Base-by-base conservation (phyloP, 345 rosid species). In the Adansonia digitata region DNA sequence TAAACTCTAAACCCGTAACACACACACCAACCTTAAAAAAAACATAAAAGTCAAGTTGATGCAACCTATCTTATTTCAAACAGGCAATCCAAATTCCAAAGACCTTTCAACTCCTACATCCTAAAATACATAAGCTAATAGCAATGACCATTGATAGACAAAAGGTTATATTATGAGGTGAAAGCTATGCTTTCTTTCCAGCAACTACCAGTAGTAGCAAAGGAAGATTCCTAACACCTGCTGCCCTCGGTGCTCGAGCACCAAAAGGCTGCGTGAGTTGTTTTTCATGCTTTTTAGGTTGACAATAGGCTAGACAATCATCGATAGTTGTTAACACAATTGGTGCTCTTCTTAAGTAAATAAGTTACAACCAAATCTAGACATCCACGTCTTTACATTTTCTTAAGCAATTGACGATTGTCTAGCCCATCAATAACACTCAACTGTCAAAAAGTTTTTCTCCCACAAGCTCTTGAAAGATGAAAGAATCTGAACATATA, bases 341-440 rank as follows among this genome's bases (percentile, higher is more conserved):
- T n/a, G n/a, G n/a, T n/a, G n/a, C n/a, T n/a, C n/a, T n/a, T n/a
- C n/a, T n/a, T n/a, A n/a, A n/a, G n/a, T n/a, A n/a, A n/a, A n/a
- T n/a, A n/a, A n/a, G n/a, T n/a, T n/a, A n/a, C n/a, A n/a, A n/a
- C n/a, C n/a, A n/a, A n/a, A n/a, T n/a, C n/a, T n/a, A n/a, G 71
- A 65, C 42, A 27, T 68, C 74, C 77, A 63, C 73, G 37, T 64
- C 43, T 46, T 72, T 71, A 74, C 81, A 76, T 57, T 73, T 59
- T 39, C 46, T 18, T n/a, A n/a, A n/a, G n/a, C n/a, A n/a, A n/a
- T n/a, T n/a, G n/a, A n/a, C n/a, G n/a, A n/a, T n/a, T n/a, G n/a
- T n/a, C n/a, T n/a, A n/a, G n/a, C n/a, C n/a, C 86, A 66, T 88
- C 92, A 81, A 85, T 81, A 74, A 79, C 73, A 62, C 74, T 88